Base-by-base conservation (phyloP, 371 early-diverging fungal genomes). In the Circinella minor region DNA sequence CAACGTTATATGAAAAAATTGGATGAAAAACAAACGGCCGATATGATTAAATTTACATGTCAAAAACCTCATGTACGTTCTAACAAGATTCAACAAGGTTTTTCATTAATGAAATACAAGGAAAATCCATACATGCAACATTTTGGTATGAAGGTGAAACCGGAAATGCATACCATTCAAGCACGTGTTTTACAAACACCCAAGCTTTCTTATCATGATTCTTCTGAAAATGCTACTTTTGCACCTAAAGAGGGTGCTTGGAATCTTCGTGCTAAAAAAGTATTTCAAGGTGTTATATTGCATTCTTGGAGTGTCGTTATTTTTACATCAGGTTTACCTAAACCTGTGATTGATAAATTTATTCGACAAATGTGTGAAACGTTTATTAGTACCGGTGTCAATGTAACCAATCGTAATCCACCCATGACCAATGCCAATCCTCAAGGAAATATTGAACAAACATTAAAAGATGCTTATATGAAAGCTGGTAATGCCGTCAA, bases 1-100 rank as follows among this genome's bases (percentile, higher is more conserved):
- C 96, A 96, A 84, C 87, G 94, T 46, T 89, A 87, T 71, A 74
- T 86, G 70, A 86, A 91, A 74, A 94, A 94, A 77, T 81, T 95
- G 36, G 90, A 92, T 71, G 95, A 95, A 60, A 85, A 83, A 55
- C 92, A 96, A 84, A 96, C 96, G 0, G 92, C 95, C 0, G 95
- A 96, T 69, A 97, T 98, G 95, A 95, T 98, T 78, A 93, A 89
- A 72, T 94, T 95, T 74, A 93, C 96, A 4, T 92, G 94, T 75
- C 91, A 92, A 75, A 86, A 87, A 46, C 98, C 98, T 1, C 81
- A 88, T 64, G 79, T 90, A 66, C 89, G 92, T 66, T 81, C 86
- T 66, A 82, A 87, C 73, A 86, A 82, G 71, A 93, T 93, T 65
- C 76, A 65, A 39, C 77, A 87, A 36, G 88, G 85, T 39, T 55